Evolutionary conservation across 2,329 filamentous ascomycete species (phyloP), one percentile per base, ranked within the genome.

Genomic region (Helminthosporium solani): DNA sequence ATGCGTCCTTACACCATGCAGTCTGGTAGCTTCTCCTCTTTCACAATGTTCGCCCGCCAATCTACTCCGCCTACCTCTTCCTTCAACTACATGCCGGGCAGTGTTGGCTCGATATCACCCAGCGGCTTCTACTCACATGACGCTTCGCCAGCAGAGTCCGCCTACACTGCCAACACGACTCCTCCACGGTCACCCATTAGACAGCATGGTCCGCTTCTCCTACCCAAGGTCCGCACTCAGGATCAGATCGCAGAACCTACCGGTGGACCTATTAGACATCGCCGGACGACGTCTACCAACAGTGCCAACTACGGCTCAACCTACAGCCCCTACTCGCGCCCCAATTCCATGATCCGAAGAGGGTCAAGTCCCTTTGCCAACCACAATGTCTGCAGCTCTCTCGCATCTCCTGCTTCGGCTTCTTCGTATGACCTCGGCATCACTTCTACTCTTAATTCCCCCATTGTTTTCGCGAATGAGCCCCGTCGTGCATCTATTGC

Each of bases 171-270:
- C 56, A 77, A 82, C 58, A 86, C 84, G 42, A 90, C 87, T 11
- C 87, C 88, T 42, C 80, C 79, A 42, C 78, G 80, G 53, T 87
- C 87, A 27, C 87, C 88, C 49, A 81, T 91, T 58, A 81, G 85
- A 50, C 86, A 89, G 51, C 86, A 90, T 72, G 88, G 89, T 42
- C 88, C 89, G 41, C 76, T 89, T 39, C 76, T 95, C 49, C 78
- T 95, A 25, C 90, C 90, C 63, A 94, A 90, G 78, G 91, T 95
- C 73, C 82, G 90, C 50, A 82, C 82, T 33, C 90, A 94, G 72
- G 90, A 95, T 72, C 87, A 92, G 71, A 79, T 85, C 51, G 81
- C 90, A 51, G 82, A 85, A 55, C 80, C 80, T 33, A 75, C 75
- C 33, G 75, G 77, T 41, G 66, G 71, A 21, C 66, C 67, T 44